Base-by-base conservation (phyloP, 441 rosid genomes). In the Melastoma candidum region DNA sequence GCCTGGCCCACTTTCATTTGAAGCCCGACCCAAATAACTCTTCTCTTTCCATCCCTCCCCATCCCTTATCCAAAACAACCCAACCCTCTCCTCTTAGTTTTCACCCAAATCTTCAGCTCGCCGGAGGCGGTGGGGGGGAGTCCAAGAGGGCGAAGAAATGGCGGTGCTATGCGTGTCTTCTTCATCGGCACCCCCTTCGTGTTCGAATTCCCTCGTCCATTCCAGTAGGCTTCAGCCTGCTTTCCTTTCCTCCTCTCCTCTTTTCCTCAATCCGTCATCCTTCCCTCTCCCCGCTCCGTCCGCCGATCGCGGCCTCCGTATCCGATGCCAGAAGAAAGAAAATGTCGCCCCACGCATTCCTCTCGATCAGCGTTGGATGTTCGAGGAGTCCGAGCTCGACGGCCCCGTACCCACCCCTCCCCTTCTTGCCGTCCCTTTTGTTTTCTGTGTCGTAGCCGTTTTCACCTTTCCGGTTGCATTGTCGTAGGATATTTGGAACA, bases 401-500 rank as follows among this genome's bases (percentile, higher is more conserved):
- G 98, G 98, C 65, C 98, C 95, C 36, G 98, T 90, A 87, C 73
- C 49, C 44, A 11, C 48, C 56, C 3, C 49, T 12, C 52, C 8
- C 36, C 48, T 45, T 48, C 9, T 51, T 39, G 12, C 26, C 49
- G 10, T 26, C 2, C 49, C 11, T 5, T 58, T 26, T 49, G 47
- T 9, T 11, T 12, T 17, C 50, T 26, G 44, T 3, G 26, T 26
- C 47, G 9, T 11, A 1, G 48, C 13, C 14, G 3, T n/a, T 36
- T 36, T 36, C 6, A 36, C 41, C 8, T 36, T 36, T 9, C 8
- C 7, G 6, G 8, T 36, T 36, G 41, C 41, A 36, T n/a, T 53
- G 53, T 58, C 64, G 46, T 56, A 90, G 97, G 96, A 90, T 62
- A 90, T 87, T 46, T 90, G 97, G 97, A 87, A 90, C 70, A 83